phyloP scores from a whole-genome alignment of 192 early-diverging fungal genomes.

The Glomus cerebriforme region DNA sequence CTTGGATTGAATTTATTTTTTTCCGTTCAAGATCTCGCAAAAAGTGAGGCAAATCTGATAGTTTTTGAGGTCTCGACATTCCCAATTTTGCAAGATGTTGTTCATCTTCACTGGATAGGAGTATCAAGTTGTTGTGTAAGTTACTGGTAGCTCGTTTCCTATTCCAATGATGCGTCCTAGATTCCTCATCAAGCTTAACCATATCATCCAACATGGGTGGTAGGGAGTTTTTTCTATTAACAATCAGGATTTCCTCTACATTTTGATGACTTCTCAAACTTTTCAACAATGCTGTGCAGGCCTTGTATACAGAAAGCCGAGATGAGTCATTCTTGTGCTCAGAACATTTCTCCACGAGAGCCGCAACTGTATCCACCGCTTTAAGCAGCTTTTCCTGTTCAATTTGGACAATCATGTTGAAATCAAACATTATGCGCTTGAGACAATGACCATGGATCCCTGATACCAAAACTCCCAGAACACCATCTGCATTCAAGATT shows the following conservation, averaged over 20 bases:
- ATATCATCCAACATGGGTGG: neutral
- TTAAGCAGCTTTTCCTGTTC: neutral
- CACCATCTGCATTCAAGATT: neutral
- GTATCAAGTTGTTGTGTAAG: neutral
- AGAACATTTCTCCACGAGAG: conserved; percentile 13
- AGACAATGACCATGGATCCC: neutral
- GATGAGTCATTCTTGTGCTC: neutral
- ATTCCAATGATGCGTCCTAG: neutral
- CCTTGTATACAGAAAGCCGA: neutral
- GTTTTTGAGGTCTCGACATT: neutral
- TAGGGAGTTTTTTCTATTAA: neutral
- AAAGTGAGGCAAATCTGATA: neutral
- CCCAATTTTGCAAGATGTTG: neutral
- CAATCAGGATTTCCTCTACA: neutral
- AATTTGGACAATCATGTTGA: neutral
- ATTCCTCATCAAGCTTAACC: neutral
- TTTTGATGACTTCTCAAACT: conserved; percentile 1
- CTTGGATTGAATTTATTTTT: neutral
- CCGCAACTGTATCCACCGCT: neutral
- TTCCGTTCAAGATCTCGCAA: neutral
- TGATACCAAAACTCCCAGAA: neutral
- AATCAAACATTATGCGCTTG: neutral
- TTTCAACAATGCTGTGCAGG: conserved; percentile 2
- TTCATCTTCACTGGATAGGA: neutral
- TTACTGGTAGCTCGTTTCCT: too few species aligned